Evolutionary conservation across 2,329 filamentous ascomycete genomes (phyloP).

Genomic region (Dactylonectria estremocensis): DNA sequence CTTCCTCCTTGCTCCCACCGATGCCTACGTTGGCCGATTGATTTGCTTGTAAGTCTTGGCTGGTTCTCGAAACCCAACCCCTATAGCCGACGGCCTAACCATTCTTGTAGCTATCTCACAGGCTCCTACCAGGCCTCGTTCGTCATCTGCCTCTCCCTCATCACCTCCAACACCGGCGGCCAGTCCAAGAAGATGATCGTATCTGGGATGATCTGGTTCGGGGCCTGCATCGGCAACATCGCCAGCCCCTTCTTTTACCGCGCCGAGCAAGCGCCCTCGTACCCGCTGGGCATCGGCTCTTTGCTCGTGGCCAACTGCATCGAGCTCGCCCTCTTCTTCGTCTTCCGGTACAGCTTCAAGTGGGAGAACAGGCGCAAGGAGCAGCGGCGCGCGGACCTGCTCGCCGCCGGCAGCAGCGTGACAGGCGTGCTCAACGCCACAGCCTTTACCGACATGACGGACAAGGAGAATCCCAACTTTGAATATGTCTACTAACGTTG

Average conservation of each 20-base stretch:
- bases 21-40: slow-evolving; percentile 67
- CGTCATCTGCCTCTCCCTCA: slow-evolving; percentile 60
- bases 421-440: slow-evolving; percentile 55
- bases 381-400: slow-evolving; percentile 51
- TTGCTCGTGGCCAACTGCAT: slow-evolving; percentile 59
- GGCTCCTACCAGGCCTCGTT: slow-evolving; percentile 59
- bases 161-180: slow-evolving; percentile 66
- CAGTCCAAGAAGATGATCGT: slow-evolving; percentile 77
- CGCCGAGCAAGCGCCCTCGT: slow-evolving; percentile 62
- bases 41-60: slow-evolving; percentile 64
- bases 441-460: slow-evolving; percentile 60
- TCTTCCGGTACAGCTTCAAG: slow-evolving; percentile 56
- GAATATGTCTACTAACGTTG: slow-evolving; percentile 55
- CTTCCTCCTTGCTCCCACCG: slow-evolving; percentile 65
- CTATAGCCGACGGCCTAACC: not conserved
- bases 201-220: slow-evolving; percentile 73
- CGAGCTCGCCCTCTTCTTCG: slow-evolving; percentile 57
- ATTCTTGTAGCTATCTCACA: slow-evolving; percentile 49
- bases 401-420: slow-evolving; percentile 42
- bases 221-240: slow-evolving; percentile 74
- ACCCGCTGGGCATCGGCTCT: slow-evolving; percentile 58
- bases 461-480: slow-evolving; percentile 61
- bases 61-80: not conserved
- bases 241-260: slow-evolving; percentile 76
- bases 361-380: slow-evolving; percentile 59